A percentile compares a stretch with the other conserved stretches of the same genome.
Conservation (phyloP, 768 basidiomycete species). For the Melanogaster broomeanus region DNA sequence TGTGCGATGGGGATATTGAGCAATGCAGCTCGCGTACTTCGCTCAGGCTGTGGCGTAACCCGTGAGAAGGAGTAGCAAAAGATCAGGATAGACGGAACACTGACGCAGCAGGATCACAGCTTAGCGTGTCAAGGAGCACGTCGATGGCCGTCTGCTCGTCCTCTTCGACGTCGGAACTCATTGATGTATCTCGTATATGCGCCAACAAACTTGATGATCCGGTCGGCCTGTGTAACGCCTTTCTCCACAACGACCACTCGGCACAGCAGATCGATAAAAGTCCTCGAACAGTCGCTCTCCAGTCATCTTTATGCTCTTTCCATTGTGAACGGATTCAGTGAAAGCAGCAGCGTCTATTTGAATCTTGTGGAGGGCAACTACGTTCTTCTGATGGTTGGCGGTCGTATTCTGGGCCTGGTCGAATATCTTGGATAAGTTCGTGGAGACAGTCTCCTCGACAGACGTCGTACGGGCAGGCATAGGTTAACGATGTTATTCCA, state of each 20-base stretch:
- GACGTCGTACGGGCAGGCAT: too few relatives aligned
- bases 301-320: conserved; percentile 52
- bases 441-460: too few relatives aligned
- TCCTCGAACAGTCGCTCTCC: conserved; percentile 83
- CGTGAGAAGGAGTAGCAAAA: not conserved
- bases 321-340: conserved; percentile 50
- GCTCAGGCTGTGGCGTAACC: conserved; percentile 47
- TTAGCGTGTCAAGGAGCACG: conserved; percentile 65
- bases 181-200: conserved; percentile 76
- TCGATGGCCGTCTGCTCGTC: conserved; percentile 50
- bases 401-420: conserved; percentile 73
- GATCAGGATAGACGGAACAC: conserved; percentile 29
- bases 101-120: conserved; percentile 76
- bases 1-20: conserved; percentile 64
- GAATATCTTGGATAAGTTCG: conserved; percentile 64
- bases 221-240: conserved; percentile 73
- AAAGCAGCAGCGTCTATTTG: conserved; percentile 63
- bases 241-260: conserved; percentile 76
- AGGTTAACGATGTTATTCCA: too few relatives aligned
- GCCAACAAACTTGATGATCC: conserved; percentile 79
- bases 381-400: conserved; percentile 90
- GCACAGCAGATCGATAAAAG: conserved; percentile 59
- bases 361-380: conserved; percentile 78
- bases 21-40: conserved; percentile 84
- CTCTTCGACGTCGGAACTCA: conserved; percentile 54